Percentiles rank a stretch among this genome's conserved stretches.
Evolutionary conservation across 495 filamentous ascomycete genomes (phyloP).

Genomic region (Aspergillus coremiiformis): DNA sequence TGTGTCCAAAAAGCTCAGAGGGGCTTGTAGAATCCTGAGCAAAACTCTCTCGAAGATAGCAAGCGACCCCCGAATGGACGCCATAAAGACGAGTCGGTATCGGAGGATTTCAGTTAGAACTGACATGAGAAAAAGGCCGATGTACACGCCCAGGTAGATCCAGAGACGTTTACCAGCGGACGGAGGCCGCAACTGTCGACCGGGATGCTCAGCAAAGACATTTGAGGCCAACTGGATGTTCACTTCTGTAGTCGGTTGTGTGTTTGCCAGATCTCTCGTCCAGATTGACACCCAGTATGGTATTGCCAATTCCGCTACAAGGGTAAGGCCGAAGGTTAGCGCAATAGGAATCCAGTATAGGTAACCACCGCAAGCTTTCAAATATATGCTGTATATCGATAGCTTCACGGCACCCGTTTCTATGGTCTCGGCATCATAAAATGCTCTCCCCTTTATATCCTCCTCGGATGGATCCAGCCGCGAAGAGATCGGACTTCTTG

Average conservation of each 20-base stretch:
- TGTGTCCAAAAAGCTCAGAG: conserved; percentile 72
- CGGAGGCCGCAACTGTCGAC: not conserved
- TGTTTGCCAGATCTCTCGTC: conserved; percentile 35
- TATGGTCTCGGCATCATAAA: conserved; percentile 65
- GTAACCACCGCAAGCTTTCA: conserved; percentile 58
- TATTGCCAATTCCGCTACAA: conserved; percentile 9
- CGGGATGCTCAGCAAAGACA: not conserved
- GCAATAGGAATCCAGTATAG: conserved; percentile 51
- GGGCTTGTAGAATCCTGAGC: conserved; percentile 59
- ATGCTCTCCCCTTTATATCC: conserved; percentile 50
- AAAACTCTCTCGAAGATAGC: conserved; percentile 57
- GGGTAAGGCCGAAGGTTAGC: conserved; percentile 41
- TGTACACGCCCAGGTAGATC: conserved; percentile 64
- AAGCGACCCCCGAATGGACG: conserved; percentile 51
- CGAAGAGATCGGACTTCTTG: not conserved
- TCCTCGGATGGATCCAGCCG: conserved; percentile 21
- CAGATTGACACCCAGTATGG: conserved; percentile 64
- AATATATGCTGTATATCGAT: conserved; percentile 55
- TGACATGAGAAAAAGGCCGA: conserved; percentile 49
- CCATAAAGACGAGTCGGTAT: conserved; percentile 50
- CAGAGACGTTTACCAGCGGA: conserved; percentile 23
- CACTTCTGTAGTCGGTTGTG: not conserved
- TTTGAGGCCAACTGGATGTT: not conserved
- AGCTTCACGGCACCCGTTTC: conserved; percentile 58
- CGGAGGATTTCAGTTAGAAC: conserved; percentile 51